Percentiles rank a stretch among this genome's conserved stretches.
Evolutionary conservation across 768 basidiomycete species (phyloP).

Genomic region (Tricholoma sp.): DNA sequence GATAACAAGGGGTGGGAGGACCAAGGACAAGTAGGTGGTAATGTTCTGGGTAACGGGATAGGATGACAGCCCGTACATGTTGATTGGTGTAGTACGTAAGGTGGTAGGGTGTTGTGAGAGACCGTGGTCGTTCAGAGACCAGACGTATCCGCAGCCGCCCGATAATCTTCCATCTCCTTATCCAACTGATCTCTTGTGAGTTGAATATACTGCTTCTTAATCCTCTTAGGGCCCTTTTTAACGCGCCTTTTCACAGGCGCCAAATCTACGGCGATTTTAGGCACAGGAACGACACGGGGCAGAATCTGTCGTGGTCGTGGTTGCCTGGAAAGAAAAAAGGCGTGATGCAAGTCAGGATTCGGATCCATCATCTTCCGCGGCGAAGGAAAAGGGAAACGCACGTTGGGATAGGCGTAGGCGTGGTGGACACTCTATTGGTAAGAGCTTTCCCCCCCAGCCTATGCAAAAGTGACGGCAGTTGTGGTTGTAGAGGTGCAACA

Average conservation of each 20-base stretch:
- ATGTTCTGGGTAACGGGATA: neutral
- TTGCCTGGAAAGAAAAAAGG: slow-evolving; percentile 3
- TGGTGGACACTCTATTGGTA: slow-evolving; percentile 1
- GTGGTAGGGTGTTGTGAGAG: neutral
- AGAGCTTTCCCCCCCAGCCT: slow-evolving; percentile 18
- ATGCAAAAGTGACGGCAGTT: slow-evolving; percentile 23
- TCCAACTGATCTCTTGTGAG: slow-evolving; percentile 58
- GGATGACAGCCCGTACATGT: neutral
- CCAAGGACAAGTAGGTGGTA: neutral
- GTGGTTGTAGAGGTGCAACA: slow-evolving; percentile 14
- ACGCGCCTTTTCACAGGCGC: slow-evolving; percentile 39
- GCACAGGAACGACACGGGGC: slow-evolving; percentile 5
- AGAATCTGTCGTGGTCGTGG: slow-evolving; percentile 5
- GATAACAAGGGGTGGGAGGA: slow-evolving; percentile 5
- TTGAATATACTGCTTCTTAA: slow-evolving; percentile 47
- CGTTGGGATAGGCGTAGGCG: slow-evolving; percentile 13
- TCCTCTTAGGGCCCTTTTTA: slow-evolving; percentile 71
- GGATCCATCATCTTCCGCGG: neutral
- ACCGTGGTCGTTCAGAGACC: neutral
- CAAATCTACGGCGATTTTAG: slow-evolving; percentile 22
- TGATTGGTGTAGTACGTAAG: neutral
- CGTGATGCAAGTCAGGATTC: neutral
- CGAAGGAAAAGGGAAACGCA: slow-evolving; percentile 5
- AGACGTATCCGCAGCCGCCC: slow-evolving; percentile 35
- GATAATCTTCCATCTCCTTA: slow-evolving; percentile 78